Conservation (phyloP, 2,329 filamentous ascomycete genomes). For the Epichloe gansuensis region DNA sequence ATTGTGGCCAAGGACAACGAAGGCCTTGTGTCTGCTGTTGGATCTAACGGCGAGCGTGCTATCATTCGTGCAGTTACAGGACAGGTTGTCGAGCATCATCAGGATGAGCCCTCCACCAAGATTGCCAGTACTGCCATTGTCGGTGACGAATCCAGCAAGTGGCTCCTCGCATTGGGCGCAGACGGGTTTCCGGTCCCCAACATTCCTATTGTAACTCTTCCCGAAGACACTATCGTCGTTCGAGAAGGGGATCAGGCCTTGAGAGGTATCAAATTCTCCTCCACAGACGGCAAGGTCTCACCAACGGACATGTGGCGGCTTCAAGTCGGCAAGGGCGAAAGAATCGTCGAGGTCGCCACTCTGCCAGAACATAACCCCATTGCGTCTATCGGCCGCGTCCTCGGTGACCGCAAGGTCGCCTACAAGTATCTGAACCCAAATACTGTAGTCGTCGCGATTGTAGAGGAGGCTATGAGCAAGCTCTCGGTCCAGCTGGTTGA, state of each 20-base stretch:
- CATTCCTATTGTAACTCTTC: conserved; percentile 32
- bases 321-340: conserved; percentile 50
- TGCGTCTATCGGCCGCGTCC: conserved; percentile 86
- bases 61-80: conserved; percentile 42
- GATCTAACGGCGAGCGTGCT: conserved; percentile 49
- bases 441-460: conserved; percentile 61
- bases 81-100: conserved; percentile 20
- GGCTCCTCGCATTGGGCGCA: conserved; percentile 40
- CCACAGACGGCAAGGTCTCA: conserved; percentile 27
- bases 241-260: conserved; percentile 36
- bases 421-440: conserved; percentile 97
- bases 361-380: conserved; percentile 71
- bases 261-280: conserved; percentile 41
- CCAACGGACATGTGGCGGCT: conserved; percentile 61
- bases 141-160: conserved; percentile 38
- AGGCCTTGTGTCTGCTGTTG: conserved; percentile 45
- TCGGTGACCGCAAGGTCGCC: conserved; percentile 82
- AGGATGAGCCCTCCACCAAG: conserved; percentile 1
- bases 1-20: conserved; percentile 49
- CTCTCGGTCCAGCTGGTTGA: conserved; percentile 74
- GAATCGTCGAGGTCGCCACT: conserved; percentile 54
- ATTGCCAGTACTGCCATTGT: conserved; percentile 35
- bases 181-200: conserved; percentile 35
- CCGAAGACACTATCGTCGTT: conserved; percentile 43
- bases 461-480: conserved; percentile 43